Base-by-base conservation (phyloP, 106 monocot species). In the Dactylorhiza incarnata region DNA sequence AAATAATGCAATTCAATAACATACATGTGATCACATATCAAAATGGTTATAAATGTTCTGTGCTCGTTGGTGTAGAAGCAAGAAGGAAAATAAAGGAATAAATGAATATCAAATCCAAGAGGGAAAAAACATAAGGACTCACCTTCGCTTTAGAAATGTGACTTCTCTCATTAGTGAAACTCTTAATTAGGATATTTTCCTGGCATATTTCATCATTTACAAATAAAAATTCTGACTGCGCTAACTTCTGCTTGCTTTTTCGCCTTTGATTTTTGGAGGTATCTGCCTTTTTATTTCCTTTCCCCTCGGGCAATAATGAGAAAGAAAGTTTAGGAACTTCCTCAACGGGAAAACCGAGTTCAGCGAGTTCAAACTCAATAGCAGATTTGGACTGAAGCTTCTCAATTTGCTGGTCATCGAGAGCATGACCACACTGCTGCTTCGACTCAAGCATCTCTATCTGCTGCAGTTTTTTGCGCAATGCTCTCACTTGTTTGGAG, bases 371-470 rank as follows among this genome's bases (percentile, higher is more conserved):
- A 80, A 37, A 69, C 73, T 85, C 86, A 75, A 99, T 72, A 23
- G 71, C 70, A 16, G 74, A 49, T 78, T 82, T 91, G 13, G 82
- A 88, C 77, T 85, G 86, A 78, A 99, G 82, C 82, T 99, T 99
- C 29, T 79, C 80, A 75, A 94, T 72, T 78, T 99, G 99, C 62
- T 99, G 99, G 68, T 88, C 86, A 89, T 99, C 99, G 73, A 99
- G 99, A 77, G 59, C 23, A 71, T 85, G 88, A 71, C 94, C 94
- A 70, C 58, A 77, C 10, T 71, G 80, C 73, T 82, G 82, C 75
- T 88, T 99, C 4, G 51, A 70, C 83, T 99, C 99, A 80, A 99
- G 94, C 76, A 92, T 92, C 78, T 99, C 99, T 71, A 99, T 94
- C 61, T 99, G 99, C 81, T 99, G 99, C 71, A 99, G 82, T 52